A percentile compares a stretch with the other conserved stretches of the same genome.
Evolutionary conservation across 805 yeast genomes (phyloP).

Genomic region (Cyberlindnera petersonii): DNA sequence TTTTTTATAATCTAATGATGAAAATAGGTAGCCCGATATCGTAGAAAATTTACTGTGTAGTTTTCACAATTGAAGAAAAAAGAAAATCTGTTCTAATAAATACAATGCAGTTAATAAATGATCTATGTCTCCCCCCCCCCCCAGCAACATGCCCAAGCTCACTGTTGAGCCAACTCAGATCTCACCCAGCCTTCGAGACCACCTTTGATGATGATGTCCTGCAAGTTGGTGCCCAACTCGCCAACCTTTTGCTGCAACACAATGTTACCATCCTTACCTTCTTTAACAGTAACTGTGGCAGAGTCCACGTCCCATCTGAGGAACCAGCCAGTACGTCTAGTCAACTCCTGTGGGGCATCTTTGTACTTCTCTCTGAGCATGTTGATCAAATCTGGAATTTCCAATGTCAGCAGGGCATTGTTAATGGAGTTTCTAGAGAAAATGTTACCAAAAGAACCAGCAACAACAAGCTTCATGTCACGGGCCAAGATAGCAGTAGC

Average conservation of each 20-base stretch:
- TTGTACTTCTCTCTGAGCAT: conserved; percentile 67
- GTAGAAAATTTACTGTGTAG: background rate
- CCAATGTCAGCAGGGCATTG: conserved; percentile 90
- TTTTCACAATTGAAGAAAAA: no score
- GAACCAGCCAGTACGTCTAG: conserved; percentile 93
- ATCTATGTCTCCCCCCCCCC: no score
- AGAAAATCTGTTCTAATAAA: no score
- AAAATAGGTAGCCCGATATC: background rate
- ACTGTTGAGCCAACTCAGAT: conserved; percentile 46
- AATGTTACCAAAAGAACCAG: conserved; percentile 97
- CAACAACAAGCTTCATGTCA: conserved; percentile 87
- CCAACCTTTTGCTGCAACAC: conserved; percentile 86
- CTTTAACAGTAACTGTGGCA: conserved; percentile 75
- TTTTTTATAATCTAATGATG: conserved; percentile 5
- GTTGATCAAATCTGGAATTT: conserved; percentile 82
- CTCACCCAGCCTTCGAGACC: conserved; percentile 99
- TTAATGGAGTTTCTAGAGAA: conserved; percentile 94
- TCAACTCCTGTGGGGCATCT: conserved; percentile 58
- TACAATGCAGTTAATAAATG: background rate
- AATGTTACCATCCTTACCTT: conserved; percentile 49
- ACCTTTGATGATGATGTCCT: conserved; percentile 94
- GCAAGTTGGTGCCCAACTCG: conserved; percentile 90
- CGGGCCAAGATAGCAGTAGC: conserved; percentile 97
- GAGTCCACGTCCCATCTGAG: conserved; percentile 90
- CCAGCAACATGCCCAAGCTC: no score